Conservation (phyloP, 331 rosid species). For the Pyracantha coccinea region DNA sequence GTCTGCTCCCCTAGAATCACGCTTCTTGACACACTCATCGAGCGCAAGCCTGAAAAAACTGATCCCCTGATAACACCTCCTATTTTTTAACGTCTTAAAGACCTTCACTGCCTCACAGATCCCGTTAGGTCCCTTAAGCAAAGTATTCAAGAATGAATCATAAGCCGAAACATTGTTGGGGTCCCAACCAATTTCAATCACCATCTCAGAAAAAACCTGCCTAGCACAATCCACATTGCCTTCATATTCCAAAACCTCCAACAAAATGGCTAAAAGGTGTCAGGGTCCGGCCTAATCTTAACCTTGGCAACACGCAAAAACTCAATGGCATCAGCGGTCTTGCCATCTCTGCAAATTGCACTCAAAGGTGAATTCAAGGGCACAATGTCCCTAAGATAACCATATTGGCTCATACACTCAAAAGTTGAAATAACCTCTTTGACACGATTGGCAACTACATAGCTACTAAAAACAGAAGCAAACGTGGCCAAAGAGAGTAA, state of each 20-base stretch:
- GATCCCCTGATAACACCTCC: conserved; percentile 49
- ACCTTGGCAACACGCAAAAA: conserved; percentile 37
- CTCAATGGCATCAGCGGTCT: conserved; percentile 31
- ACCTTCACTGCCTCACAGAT: conserved; percentile 31
- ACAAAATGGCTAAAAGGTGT: conserved; percentile 50
- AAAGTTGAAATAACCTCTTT: conserved; percentile 38
- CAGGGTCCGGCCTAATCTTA: conserved; percentile 33
- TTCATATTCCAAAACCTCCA: conserved; percentile 63
- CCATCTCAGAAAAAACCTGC: conserved; percentile 55
- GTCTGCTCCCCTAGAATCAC: conserved; percentile 32
- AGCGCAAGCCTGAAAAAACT: conserved; percentile 50
- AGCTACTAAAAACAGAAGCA: conserved; percentile 55
- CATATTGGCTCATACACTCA: conserved; percentile 46
- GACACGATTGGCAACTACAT: conserved; percentile 27
- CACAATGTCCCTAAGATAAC: conserved; percentile 29
- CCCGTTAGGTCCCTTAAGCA: conserved; percentile 46
- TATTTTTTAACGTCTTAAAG: conserved; percentile 34
- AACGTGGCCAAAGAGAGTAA: conserved; percentile 49
- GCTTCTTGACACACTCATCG: conserved; percentile 41
- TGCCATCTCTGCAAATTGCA: conserved; percentile 59
- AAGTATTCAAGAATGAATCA: conserved; percentile 45
- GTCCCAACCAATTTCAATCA: conserved; percentile 57
- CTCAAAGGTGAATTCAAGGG: conserved; percentile 54
- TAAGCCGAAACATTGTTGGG: conserved; percentile 50
- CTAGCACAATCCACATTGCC: conserved; percentile 37